Evolutionary conservation across 768 basidiomycete species (phyloP), one percentile per base, ranked within the genome.

Genomic region (Hydnum rufescens): DNA sequence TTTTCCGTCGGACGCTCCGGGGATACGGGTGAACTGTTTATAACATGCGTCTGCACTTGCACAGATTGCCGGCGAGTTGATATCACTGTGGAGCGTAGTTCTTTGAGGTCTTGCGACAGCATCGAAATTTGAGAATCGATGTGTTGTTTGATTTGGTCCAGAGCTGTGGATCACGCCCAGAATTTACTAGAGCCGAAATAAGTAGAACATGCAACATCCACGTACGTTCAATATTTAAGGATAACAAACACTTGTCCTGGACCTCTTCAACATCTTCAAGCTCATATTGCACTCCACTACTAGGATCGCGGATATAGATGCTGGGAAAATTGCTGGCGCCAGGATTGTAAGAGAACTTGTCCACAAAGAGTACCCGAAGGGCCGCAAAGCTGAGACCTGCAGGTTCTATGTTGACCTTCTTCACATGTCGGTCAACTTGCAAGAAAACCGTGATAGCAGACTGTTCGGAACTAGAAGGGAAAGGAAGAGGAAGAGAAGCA

Each of bases 101-200:
- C 92, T 58, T 89, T 88, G 65, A 96, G 75, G 54, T 97, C 90
- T 57, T 82, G 80, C 29, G 86, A 78, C 18, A 99, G 69, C 0
- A 69, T 69, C 0, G 84, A 78, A 56, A 99, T 92, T 60, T 93
- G 90, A 2, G 77, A 61, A 61, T 99, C 93, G 58, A 99, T 92
- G 63, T 99, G 93, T 61, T 96, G 89, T 63, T 93, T 96, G 64
- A 99, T 93, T 64, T 97, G 93, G 65, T 99, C 92, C 52, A 97
- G 78, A 23, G 89, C 93, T 99, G 59, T 19, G 34, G 4, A 51
- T 32, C 25, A 22, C 16, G 26, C 26, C 8, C 32, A 47, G 13
- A 13, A 47, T 13, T 47, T 26, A 1, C 32, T 39, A 4, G 51
- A 52, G 53, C 46, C 5, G 16, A 13, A 32, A 42, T 58, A 13